Percentiles rank a stretch among this genome's conserved stretches.
These are phyloP conservation scores for Cryptococcus hybrid DNA, from an alignment of 1,284 basidiomycete genomes.

Conservation along the genomic window DNA sequence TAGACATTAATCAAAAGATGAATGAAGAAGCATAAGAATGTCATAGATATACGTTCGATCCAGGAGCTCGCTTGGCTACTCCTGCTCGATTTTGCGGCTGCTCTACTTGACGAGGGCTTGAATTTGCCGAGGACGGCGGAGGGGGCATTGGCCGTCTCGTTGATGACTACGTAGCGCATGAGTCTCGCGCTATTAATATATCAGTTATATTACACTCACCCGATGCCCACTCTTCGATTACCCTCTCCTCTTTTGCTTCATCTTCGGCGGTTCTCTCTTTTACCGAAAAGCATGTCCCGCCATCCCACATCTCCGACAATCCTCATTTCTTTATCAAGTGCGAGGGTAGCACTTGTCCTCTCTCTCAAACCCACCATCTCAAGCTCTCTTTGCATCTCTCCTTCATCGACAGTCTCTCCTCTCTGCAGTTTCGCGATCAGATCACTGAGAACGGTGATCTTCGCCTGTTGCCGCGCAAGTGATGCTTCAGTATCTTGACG, in stretches of 20 bases:
- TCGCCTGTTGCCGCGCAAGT: slow-evolving; percentile 25
- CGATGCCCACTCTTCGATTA: slow-evolving; percentile 24
- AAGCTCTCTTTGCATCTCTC: slow-evolving; percentile 43
- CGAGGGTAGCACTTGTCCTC: slow-evolving; percentile 14
- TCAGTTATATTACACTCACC: slow-evolving; percentile 13
- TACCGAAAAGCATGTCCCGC: slow-evolving; percentile 44
- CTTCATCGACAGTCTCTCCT: slow-evolving; percentile 26
- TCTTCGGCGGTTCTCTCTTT: slow-evolving; percentile 19
- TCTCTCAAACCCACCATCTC: slow-evolving; percentile 49
- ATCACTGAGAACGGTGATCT: slow-evolving; percentile 37
- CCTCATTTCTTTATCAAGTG: slow-evolving; percentile 14
- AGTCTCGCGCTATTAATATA: too few relatives aligned
- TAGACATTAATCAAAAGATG: too few relatives aligned
- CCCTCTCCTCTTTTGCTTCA: slow-evolving; percentile 19
- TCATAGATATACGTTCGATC: slow-evolving; percentile 3
- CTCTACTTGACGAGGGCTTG: not conserved
- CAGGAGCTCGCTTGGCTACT: not conserved
- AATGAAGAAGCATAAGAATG: not conserved
- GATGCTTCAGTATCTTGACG: slow-evolving; percentile 32
- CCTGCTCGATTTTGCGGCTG: not conserved
- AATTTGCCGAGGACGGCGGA: too few relatives aligned
- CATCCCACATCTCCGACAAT: slow-evolving; percentile 38
- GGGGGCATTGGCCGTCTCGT: too few relatives aligned
- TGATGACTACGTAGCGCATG: too few relatives aligned
- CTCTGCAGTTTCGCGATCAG: slow-evolving; percentile 23